A percentile compares a stretch with the other conserved stretches of the same genome.
These are phyloP conservation scores for Citrus cavaleriei DNA, from an alignment of 345 rosid genomes.

Conservation along the genomic window DNA sequence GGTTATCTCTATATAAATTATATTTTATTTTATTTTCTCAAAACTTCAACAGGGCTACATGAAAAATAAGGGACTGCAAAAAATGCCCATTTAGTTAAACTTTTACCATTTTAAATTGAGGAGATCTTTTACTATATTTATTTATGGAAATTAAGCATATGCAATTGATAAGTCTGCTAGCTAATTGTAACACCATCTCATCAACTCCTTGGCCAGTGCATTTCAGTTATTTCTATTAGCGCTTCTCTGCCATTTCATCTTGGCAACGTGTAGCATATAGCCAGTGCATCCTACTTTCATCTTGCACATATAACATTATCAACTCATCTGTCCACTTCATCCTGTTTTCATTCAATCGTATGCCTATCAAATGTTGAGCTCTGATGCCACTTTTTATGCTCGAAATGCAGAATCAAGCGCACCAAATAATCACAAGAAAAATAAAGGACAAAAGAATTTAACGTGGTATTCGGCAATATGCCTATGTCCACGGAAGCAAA, in stretches of 20 bases:
- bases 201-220: neutral
- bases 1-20: neutral
- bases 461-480: no score
- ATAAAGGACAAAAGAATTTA: no score
- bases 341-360: neutral
- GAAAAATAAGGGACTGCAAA: neutral
- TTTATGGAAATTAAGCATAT: neutral
- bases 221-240: neutral
- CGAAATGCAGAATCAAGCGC: no score
- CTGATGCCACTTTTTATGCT: no score
- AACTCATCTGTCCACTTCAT: neutral
- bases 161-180: neutral
- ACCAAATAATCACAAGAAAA: no score
- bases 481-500: no score
- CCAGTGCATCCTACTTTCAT: neutral
- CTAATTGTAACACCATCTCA: neutral
- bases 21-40: neutral
- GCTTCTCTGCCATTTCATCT: neutral
- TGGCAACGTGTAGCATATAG: neutral
- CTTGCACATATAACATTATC: neutral
- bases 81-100: neutral
- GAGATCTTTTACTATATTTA: neutral
- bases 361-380: neutral
- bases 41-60: neutral
- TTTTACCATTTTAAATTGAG: neutral